Base-by-base conservation (phyloP, 805 yeast species). In the Candida germanica region DNA sequence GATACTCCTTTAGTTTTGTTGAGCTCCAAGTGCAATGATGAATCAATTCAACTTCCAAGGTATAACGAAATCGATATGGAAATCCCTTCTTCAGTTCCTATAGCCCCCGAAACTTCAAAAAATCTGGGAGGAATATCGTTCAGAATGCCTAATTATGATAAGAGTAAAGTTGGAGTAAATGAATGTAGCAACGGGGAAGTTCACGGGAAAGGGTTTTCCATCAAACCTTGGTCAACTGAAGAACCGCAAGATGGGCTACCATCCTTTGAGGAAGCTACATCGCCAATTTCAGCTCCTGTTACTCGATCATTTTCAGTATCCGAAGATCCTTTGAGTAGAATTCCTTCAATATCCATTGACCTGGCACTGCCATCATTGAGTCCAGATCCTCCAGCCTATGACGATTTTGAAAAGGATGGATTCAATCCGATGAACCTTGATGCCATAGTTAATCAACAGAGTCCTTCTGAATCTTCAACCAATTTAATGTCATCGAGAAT, bases 1-100 rank as follows among this genome's bases (percentile, higher is more conserved):
- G 93, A 84, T 51, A 83, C 91, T 0, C 93, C 93, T 0, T 66
- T 84, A 24, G 69, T 73, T 22, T 52, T 68, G 39, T 50, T 68
- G 32, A 65, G 71, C 44, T 52, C 72, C 0, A 63, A 62, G 40
- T 67, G 73, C 46, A 58, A 56, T 42, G 71, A 64, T 6, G 65
- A 47, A 4, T 61, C 71, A 1, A 51, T 58, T 6, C 72, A 66
- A 41, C 53, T 68, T 29, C 74, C 74, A 0, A 54, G 50, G 33
- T 68, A 68, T 32, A 57, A 61, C 33, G 69, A 61, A 18, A 40
- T 59, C 4, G 45, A 42, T 28, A 23, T 22, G 8, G 38, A n/a
- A 3, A 6, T n/a, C 7, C 30, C 27, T 14, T 33, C 20, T 16
- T 10, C 21, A 5, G 23, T 15, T 8, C 34, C 31, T 5, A 33